These are phyloP conservation scores for Colletotrichum sojae DNA, from an alignment of 2,329 filamentous ascomycete species.

Conservation along the genomic window DNA sequence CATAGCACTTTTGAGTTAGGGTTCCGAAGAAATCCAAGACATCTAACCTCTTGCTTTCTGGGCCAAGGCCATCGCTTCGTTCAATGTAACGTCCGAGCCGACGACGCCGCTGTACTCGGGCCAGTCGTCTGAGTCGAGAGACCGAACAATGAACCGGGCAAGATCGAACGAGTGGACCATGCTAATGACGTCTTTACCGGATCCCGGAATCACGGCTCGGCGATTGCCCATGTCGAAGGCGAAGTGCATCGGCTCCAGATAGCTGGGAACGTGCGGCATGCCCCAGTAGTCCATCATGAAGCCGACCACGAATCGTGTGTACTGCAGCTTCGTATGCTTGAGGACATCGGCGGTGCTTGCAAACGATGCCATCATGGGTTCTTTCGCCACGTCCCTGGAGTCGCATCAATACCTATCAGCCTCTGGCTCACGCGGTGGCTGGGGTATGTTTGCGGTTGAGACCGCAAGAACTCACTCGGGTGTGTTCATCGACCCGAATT, in stretches of 20 bases:
- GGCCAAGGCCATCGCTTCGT: conserved; percentile 56
- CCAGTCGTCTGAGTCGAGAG: conserved; percentile 61
- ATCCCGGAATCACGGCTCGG: conserved; percentile 62
- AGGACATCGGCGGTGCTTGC: conserved; percentile 36
- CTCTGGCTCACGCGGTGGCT: no score
- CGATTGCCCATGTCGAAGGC: conserved; percentile 60
- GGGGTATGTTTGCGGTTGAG: no score
- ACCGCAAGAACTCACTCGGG: background rate
- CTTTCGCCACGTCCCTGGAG: background rate
- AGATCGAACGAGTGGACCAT: conserved; percentile 66
- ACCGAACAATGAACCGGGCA: conserved; percentile 58
- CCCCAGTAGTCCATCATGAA: conserved; percentile 63
- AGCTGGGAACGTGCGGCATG: conserved; percentile 52
- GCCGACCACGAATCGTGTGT: conserved; percentile 55
- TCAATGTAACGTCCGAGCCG: conserved; percentile 59
- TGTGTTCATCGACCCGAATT: conserved; percentile 51
- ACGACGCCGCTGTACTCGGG: conserved; percentile 52
- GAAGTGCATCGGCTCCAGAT: conserved; percentile 56
- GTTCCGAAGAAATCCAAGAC: no score
- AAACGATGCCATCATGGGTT: background rate
- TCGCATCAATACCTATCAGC: no score
- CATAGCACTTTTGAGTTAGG: background rate
- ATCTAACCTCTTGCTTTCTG: background rate
- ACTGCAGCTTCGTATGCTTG: conserved; percentile 50
- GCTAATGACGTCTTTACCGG: conserved; percentile 58